Base-by-base conservation (phyloP, 768 basidiomycete species). In the Termitomyces sp. region DNA sequence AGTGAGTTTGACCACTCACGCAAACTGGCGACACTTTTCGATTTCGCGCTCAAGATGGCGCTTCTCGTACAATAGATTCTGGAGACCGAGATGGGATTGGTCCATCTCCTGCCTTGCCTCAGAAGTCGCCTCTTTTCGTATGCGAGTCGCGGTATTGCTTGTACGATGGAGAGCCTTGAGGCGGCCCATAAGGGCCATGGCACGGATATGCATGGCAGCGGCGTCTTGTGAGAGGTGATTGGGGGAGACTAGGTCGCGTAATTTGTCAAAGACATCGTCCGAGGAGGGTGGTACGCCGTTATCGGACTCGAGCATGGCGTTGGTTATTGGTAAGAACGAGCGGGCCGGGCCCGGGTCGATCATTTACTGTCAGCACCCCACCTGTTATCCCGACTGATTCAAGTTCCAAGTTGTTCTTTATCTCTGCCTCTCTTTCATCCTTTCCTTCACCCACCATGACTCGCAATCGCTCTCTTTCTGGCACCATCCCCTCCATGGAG, bases 401-500 rank as follows among this genome's bases (percentile, higher is more conserved):
- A 51, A 55, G 50, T 53, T 53, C 56, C 47, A 36, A 43, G 36
- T 33, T 40, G 51, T 55, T 64, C 44, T 64, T 59, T 58, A 62
- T 35, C 60, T 57, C 54, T 55, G 26, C 13, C 55, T 56, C 23
- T 50, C 51, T 55, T 59, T 48, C 33, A 58, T 50, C 55, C 47
- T 55, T 59, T 18, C 47, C 33, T 46, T 69, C 69, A 66, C 28
- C 69, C 58, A 70, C 69, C 57, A 77, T 78, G 76, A 69, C 77
- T 67, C 75, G 78, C 60, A 74, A 79, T 55, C 86, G 84, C 63
- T 71, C 84, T 18, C 79, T 83, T 69, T 88, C 90, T 30, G 93
- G 93, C 51, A 87, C 88, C 12, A 95, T 95, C 70, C 93, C 93
- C 20, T 93, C 91, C 49, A 94, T 95, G 93, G 88, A 91, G 76